Conservation (phyloP, 345 rosid genomes). For the Eucalyptus regnans region DNA sequence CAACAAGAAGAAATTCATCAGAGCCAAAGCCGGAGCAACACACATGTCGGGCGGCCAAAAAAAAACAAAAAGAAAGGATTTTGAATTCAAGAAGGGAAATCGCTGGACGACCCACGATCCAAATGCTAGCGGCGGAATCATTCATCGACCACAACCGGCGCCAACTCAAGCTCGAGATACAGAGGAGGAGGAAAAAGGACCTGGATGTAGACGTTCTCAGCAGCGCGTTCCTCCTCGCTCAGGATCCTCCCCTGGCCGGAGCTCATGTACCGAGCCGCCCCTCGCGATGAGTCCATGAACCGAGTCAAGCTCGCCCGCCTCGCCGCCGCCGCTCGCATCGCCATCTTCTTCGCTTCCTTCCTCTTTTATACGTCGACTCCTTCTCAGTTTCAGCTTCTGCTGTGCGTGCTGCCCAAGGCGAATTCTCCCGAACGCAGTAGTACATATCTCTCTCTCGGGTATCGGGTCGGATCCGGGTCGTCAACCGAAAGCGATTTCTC, state of each 20-base stretch:
- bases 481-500: not conserved
- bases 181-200: not conserved
- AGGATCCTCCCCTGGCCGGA: constrained; percentile 71
- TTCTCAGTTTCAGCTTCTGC: not conserved
- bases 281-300: constrained; percentile 30
- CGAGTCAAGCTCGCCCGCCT: constrained; percentile 13
- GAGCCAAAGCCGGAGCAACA: not conserved
- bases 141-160: not conserved
- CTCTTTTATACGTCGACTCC: not conserved
- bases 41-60: not conserved
- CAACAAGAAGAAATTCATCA: not conserved
- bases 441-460: not conserved
- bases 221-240: constrained; percentile 83
- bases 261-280: constrained; percentile 49
- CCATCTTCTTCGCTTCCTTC: not conserved
- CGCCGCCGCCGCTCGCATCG: not conserved
- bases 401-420: not conserved
- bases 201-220: constrained; percentile 70
- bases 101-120: not conserved
- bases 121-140: not conserved
- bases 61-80: not conserved
- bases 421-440: not conserved
- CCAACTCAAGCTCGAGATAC: not conserved
- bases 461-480: not conserved
- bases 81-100: not conserved